A percentile compares a stretch with the other conserved stretches of the same genome.
Conservation (phyloP, 768 basidiomycete species). For the Suillus spraguei region DNA sequence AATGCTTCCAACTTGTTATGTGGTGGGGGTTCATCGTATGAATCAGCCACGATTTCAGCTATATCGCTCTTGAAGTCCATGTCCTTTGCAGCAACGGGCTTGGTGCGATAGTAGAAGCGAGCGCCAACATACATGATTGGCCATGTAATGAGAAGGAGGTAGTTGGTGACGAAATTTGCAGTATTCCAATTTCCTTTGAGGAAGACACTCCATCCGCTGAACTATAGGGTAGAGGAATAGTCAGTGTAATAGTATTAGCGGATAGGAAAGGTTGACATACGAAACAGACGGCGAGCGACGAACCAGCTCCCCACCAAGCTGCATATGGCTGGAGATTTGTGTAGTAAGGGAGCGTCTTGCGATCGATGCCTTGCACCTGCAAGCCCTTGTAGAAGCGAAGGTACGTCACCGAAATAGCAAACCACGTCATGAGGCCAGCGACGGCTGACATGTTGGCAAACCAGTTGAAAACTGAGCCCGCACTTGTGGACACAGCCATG, state of each 20-base stretch:
- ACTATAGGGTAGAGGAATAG: slow-evolving; percentile 42
- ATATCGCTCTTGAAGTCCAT: slow-evolving; percentile 86
- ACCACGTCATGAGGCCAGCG: slow-evolving; percentile 76
- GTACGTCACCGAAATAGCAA: slow-evolving; percentile 75
- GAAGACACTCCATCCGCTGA: slow-evolving; percentile 55
- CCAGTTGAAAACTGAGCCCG: slow-evolving; percentile 80
- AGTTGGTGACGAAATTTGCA: slow-evolving; percentile 79
- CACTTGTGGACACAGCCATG: slow-evolving; percentile 71
- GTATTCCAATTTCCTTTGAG: slow-evolving; percentile 53
- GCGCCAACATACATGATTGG: slow-evolving; percentile 70
- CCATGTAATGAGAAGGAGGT: slow-evolving; percentile 70
- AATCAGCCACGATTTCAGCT: slow-evolving; percentile 69
- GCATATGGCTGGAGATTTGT: slow-evolving; percentile 72
- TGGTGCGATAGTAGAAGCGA: slow-evolving; percentile 43
- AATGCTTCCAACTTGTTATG: slow-evolving; percentile 66
- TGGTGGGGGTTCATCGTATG: slow-evolving; percentile 72
- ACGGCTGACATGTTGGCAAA: slow-evolving; percentile 76
- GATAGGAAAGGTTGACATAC: slow-evolving; percentile 44
- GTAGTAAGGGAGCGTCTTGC: slow-evolving; percentile 69
- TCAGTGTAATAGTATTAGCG: slow-evolving; percentile 32
- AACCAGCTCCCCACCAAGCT: slow-evolving; percentile 52
- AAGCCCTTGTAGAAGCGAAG: slow-evolving; percentile 84
- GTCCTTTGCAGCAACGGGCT: slow-evolving; percentile 45
- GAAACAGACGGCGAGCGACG: slow-evolving; percentile 54
- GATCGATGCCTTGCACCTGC: slow-evolving; percentile 77